phyloP scores from a whole-genome alignment of 495 filamentous ascomycete species.

The Massariosphaeria phaeospora region DNA sequence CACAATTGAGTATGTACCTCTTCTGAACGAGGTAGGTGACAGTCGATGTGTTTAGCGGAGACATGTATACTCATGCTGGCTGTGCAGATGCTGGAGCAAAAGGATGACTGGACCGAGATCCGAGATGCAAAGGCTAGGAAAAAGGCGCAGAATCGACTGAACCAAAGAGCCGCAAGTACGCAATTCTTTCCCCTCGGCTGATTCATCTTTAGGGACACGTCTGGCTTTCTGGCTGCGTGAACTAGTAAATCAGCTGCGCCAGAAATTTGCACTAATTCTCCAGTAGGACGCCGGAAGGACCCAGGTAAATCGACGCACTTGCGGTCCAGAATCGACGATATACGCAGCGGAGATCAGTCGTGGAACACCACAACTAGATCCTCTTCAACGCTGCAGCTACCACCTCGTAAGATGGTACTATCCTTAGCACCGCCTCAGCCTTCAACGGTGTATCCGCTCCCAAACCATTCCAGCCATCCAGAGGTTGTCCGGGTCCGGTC shows the following conservation, averaged over 20 bases:
- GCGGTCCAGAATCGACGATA: neutral
- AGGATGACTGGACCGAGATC: neutral
- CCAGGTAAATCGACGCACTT: neutral
- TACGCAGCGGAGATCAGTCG: neutral
- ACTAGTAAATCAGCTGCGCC: constrained; percentile 29
- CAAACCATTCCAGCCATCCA: too few species aligned
- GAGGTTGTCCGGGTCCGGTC: too few species aligned
- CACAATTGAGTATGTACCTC: too few species aligned
- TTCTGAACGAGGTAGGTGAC: too few species aligned
- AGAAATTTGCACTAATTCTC: constrained; percentile 2
- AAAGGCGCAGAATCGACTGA: constrained; percentile 43
- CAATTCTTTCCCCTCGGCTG: constrained; percentile 38
- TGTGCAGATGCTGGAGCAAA: neutral
- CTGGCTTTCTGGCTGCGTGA: too few species aligned
- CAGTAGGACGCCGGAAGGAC: neutral
- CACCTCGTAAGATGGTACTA: too few species aligned
- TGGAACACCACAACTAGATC: neutral
- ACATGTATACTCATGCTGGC: too few species aligned
- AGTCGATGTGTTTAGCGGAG: too few species aligned
- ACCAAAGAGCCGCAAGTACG: constrained; percentile 45
- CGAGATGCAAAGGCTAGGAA: constrained; percentile 37
- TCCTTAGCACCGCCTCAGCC: neutral
- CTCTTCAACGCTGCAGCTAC: neutral
- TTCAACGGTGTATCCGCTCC: neutral
- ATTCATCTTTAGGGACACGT: too few species aligned